These are phyloP conservation scores for Bolboschoenus planiculmis DNA, from an alignment of 176 grass and related monocot species.

Conservation along the genomic window DNA sequence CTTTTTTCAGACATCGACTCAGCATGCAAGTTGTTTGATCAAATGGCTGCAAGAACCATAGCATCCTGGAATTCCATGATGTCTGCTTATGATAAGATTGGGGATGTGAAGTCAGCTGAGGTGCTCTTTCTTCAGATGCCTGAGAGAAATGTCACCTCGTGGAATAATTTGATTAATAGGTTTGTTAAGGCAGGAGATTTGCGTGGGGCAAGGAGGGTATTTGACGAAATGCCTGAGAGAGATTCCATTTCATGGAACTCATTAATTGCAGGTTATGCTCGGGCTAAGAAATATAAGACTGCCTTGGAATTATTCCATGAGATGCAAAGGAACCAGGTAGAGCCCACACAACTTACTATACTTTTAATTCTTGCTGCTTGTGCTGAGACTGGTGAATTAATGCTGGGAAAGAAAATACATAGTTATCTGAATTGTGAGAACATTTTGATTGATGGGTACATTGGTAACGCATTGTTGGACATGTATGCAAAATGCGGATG, in stretches of 20 bases:
- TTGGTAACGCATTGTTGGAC: constrained; percentile 53
- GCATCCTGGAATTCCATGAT: constrained; percentile 51
- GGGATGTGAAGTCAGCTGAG: constrained; percentile 25
- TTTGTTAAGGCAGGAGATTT: constrained; percentile 35
- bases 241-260: constrained; percentile 62
- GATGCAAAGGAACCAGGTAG: constrained; percentile 36
- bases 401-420: constrained; percentile 44
- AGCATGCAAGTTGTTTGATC: constrained; percentile 45
- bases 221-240: constrained; percentile 42
- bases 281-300: constrained; percentile 13
- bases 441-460: constrained; percentile 51
- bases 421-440: constrained; percentile 35
- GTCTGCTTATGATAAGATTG: constrained; percentile 29
- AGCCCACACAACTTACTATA: constrained; percentile 51
- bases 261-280: constrained; percentile 47
- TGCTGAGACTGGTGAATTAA: constrained; percentile 34
- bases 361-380: constrained; percentile 47
- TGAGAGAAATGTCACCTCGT: constrained; percentile 42
- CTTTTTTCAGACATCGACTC: constrained; percentile 24
- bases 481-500: constrained; percentile 74
- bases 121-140: constrained; percentile 29
- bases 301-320: constrained; percentile 40
- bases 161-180: constrained; percentile 45
- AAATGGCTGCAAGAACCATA: constrained; percentile 35
- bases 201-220: constrained; percentile 28